Conservation (phyloP, 2,329 filamentous ascomycete genomes). For the Huntiella savannae region DNA sequence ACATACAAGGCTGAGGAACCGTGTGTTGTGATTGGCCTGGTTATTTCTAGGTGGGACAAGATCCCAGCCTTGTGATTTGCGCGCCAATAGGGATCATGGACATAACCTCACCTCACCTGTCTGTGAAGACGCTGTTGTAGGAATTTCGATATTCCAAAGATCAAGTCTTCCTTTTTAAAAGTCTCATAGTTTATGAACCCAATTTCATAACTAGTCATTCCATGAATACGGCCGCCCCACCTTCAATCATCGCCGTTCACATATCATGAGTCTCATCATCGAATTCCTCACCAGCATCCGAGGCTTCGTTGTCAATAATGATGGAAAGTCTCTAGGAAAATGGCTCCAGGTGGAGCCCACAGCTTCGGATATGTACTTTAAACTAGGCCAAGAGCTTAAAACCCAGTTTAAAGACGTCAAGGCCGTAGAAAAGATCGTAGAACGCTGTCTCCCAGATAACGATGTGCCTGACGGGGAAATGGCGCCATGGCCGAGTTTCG, state of each 20-base stretch:
- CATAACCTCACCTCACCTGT: neutral
- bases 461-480: constrained; percentile 36
- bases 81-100: constrained; percentile 3
- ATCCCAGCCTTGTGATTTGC: constrained; percentile 3
- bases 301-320: constrained; percentile 41
- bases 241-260: neutral
- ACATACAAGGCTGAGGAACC: neutral
- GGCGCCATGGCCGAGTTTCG: constrained; percentile 57
- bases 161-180: neutral
- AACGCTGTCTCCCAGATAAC: constrained; percentile 43
- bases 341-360: constrained; percentile 61
- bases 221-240: neutral
- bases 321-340: constrained; percentile 41
- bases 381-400: constrained; percentile 49
- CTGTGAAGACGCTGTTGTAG: neutral
- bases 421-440: constrained; percentile 43
- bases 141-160: neutral
- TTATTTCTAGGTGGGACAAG: constrained; percentile 1
- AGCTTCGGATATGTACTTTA: constrained; percentile 45
- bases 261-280: constrained; percentile 40
- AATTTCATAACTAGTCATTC: neutral
- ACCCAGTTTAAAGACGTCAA: constrained; percentile 29
- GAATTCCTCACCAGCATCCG: constrained; percentile 48
- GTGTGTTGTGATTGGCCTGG: neutral
- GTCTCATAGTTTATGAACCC: neutral